These are phyloP conservation scores for Knoxia roxburghii DNA, from an alignment of 257 asterid species.

Conservation along the genomic window DNA sequence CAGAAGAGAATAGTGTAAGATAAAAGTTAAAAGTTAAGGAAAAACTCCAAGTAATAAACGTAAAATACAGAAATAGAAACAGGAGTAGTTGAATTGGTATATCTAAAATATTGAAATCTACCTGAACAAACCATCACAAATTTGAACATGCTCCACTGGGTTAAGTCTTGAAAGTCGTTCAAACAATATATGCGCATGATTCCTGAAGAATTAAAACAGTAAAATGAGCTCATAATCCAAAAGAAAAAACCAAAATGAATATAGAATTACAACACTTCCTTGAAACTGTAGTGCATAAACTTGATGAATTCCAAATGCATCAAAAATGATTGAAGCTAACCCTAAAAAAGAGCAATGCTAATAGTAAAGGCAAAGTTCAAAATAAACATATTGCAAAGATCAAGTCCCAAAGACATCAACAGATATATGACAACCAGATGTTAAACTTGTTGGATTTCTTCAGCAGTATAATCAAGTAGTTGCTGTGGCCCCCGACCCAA, in stretches of 20 bases:
- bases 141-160: conserved; percentile 74
- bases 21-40: neutral
- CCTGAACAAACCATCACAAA: conserved; percentile 80
- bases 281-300: neutral
- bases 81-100: neutral
- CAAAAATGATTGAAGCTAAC: no score
- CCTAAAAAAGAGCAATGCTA: neutral
- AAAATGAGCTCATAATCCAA: neutral
- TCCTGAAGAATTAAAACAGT: conserved; percentile 49
- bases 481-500: neutral
- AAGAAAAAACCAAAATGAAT: neutral
- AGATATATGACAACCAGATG: neutral
- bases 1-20: conserved; percentile 15
- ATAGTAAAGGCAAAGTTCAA: neutral
- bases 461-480: neutral
- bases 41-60: neutral
- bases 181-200: conserved; percentile 76
- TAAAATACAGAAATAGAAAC: neutral
- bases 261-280: neutral
- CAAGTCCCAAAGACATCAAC: neutral
- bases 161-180: conserved; percentile 81
- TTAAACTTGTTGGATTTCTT: neutral
- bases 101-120: conserved; percentile 21
- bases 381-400: neutral
- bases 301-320: neutral